Base-by-base conservation (phyloP, 1,284 basidiomycete species). In the Boletellus deceptivus region DNA sequence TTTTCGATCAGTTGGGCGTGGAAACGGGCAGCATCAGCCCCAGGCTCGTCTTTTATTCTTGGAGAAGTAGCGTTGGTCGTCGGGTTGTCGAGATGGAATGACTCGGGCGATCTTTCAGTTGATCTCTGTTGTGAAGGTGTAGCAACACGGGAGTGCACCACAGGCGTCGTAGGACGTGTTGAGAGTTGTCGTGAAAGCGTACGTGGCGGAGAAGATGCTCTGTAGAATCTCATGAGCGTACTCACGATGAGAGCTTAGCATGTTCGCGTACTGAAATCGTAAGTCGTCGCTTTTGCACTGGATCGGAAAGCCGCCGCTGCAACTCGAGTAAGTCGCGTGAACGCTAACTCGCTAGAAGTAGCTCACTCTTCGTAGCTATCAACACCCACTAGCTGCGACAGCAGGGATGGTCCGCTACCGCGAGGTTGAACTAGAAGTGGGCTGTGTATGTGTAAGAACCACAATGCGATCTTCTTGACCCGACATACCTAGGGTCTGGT, bases 11-110 rank as follows among this genome's bases (percentile, higher is more conserved):
- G 70, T 20, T 76, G 75, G 39, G 76, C 73, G 22, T 78, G 76
- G 40, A 86, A 80, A 29, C 79, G 77, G 36, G 79, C 75, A 57
- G 84, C 73, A 60, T 87, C 85, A 34, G 77, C 78, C 29, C 79
- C 81, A 3, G 40, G 43, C 29, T 67, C 67, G 6, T 54, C 53
- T 20, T 50, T 56, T 34, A 53, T 29, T 37, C 34, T 53, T n/a
- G 43, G 46, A 6, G 67, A 45, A 14, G 22, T 20, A n/a, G 35
- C 8, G 20, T 31, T 35, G 9, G 17, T 18, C 13, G 22, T 14
- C 3, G 48, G 18, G n/a, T 44, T 16, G 36, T 41, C 27, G 52
- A 58, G 16, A 54, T 57, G 27, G 64, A 50, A 45, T 2, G 37
- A 51, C 11, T 38, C 31, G 13, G 41, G 25, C 24, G 33, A 39